These are phyloP conservation scores for Clitopilus passeckerianus DNA, from an alignment of 768 basidiomycete genomes.

Conservation along the genomic window DNA sequence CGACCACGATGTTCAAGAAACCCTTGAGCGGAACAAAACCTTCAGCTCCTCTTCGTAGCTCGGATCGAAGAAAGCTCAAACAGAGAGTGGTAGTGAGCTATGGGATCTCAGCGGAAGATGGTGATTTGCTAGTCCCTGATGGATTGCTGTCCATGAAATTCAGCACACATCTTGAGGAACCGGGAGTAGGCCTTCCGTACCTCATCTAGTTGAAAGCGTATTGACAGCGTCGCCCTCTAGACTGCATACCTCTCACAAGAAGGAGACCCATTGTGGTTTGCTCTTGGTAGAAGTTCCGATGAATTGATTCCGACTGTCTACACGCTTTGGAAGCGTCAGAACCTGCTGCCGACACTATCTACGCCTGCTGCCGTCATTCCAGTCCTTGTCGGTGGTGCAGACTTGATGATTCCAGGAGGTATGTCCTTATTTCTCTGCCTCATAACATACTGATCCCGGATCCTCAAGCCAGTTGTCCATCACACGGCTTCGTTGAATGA, in stretches of 20 bases:
- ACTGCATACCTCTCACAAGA: slow-evolving; percentile 57
- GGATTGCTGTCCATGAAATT: slow-evolving; percentile 68
- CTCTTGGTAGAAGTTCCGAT: slow-evolving; percentile 59
- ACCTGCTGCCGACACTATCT: slow-evolving; percentile 64
- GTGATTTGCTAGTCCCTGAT: slow-evolving; percentile 69
- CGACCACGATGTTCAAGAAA: slow-evolving; percentile 70
- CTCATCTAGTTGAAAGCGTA: not conserved
- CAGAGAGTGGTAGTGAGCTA: slow-evolving; percentile 51
- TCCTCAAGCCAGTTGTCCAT: slow-evolving; percentile 53
- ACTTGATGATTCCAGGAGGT: slow-evolving; percentile 89
- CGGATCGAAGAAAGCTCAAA: slow-evolving; percentile 68
- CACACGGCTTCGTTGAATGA: slow-evolving; percentile 35
- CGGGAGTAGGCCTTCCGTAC: slow-evolving; percentile 40
- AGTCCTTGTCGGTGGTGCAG: slow-evolving; percentile 71
- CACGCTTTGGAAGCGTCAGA: slow-evolving; percentile 71
- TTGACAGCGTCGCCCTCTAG: slow-evolving; percentile 26
- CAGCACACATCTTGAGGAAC: slow-evolving; percentile 56
- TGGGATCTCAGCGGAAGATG: slow-evolving; percentile 47
- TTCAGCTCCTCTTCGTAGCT: slow-evolving; percentile 68
- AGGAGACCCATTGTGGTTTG: slow-evolving; percentile 79
- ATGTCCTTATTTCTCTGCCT: not conserved
- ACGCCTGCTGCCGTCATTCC: slow-evolving; percentile 71
- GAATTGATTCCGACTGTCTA: slow-evolving; percentile 79
- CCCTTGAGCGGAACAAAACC: slow-evolving; percentile 65
- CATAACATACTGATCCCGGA: slow-evolving; percentile 6